Conservation (phyloP, 140 eudicot species). For the Senecio squalidus region DNA sequence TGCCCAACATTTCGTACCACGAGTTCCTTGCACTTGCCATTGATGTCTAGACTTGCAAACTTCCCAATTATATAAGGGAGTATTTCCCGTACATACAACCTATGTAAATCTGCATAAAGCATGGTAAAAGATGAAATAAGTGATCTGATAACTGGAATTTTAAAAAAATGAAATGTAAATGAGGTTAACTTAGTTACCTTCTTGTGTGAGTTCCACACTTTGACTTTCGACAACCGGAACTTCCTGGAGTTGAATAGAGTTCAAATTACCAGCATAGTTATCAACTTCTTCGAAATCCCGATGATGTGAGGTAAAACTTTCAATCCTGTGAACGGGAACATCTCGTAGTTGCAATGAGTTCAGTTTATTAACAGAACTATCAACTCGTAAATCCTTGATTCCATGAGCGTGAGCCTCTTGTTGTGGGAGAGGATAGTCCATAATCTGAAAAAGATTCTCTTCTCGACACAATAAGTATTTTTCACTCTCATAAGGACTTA, state of each 20-base stretch:
- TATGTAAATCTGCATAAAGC: not conserved
- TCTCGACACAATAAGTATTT: conserved; percentile 1
- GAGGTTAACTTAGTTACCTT: conserved; percentile 21
- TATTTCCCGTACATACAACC: not conserved
- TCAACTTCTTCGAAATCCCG: not conserved
- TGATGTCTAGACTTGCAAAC: conserved; percentile 27
- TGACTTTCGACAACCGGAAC: conserved; percentile 11
- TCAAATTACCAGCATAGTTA: not conserved
- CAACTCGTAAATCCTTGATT: conserved; percentile 13
- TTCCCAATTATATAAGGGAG: not conserved
- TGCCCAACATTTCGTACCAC: conserved; percentile 18
- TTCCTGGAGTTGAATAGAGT: conserved; percentile 11
- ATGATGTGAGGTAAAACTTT: conserved; percentile 11
- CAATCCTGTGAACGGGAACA: conserved; percentile 11
- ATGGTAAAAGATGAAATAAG: not conserved
- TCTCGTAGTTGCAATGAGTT: too few relatives aligned
- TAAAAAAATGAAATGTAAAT: not conserved
- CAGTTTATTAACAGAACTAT: too few relatives aligned
- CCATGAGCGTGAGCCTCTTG: conserved; percentile 11
- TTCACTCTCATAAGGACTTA: conserved; percentile 7
- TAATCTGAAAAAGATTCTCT: conserved; percentile 6
- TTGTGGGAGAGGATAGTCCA: not conserved
- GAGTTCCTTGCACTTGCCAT: conserved; percentile 28
- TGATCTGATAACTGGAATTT: not conserved
- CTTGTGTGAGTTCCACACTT: conserved; percentile 17